Evolutionary conservation across 345 rosid species (phyloP).

Genomic region (Triadica sebifera): DNA sequence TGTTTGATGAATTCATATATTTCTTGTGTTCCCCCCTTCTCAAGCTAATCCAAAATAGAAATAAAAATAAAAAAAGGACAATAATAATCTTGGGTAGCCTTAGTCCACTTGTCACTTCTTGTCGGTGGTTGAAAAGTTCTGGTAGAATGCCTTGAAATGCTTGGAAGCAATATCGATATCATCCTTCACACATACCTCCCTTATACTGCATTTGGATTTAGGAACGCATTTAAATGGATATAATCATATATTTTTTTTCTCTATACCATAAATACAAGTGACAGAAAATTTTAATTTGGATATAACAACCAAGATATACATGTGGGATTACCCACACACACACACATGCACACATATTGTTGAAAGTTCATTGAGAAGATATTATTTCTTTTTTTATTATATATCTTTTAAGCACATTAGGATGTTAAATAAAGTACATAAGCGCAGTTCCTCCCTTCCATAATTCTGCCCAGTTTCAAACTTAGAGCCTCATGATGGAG

Average conservation of each 20-base stretch:
- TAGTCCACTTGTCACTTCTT: constrained; percentile 59
- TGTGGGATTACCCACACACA: background rate
- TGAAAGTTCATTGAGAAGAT: no score
- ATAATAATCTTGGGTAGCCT: background rate
- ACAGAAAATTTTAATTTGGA: background rate
- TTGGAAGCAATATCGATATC: constrained; percentile 79
- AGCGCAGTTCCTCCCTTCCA: no score
- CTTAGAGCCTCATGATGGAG: background rate
- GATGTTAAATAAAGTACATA: background rate
- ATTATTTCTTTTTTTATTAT: background rate
- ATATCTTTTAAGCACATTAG: background rate
- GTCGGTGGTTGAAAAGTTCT: constrained; percentile 65
- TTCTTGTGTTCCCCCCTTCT: background rate
- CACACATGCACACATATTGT: background rate
- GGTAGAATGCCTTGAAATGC: constrained; percentile 89
- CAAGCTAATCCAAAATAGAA: background rate
- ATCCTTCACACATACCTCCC: constrained; percentile 83
- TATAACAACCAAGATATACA: background rate
- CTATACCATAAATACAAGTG: no score
- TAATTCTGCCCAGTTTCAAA: no score
- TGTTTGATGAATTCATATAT: background rate
- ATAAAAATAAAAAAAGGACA: background rate
- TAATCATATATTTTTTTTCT: no score
- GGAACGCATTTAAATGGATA: no score
- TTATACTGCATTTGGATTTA: constrained; percentile 45